Base-by-base conservation (phyloP, 306 rosid genomes). In the Cucurbita ficifolia region DNA sequence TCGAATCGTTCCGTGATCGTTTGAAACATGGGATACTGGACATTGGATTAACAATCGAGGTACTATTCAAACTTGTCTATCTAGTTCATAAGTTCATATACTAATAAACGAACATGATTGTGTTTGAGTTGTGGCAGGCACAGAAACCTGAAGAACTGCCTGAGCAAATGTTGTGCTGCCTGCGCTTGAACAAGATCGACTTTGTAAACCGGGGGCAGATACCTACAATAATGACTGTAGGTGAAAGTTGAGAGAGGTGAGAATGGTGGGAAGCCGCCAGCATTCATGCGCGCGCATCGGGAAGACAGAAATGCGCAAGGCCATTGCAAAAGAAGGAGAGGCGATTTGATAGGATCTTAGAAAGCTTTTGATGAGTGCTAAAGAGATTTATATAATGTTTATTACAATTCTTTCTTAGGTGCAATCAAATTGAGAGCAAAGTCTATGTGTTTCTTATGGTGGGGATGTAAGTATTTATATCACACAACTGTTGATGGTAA, bases 11-110 rank as follows among this genome's bases (percentile, higher is more conserved):
- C 63, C 79, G 87, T 57, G 97, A 87, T 70, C 92, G 92, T 40
- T 81, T 83, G 76, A 84, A 83, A 78, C 33, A 86, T 49, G 97
- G 87, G 73, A 83, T 87, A 55, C 82, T 93, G 67, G 86, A 90
- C 85, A 69, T 93, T 76, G 98, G 98, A 21, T 83, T 93, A 74
- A 93, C 98, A 55, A 90, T 90, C 75, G 97, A 93, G 94, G 98
- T 93, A 85, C 55, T 8, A 63, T 75, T 19, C 51, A 18, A 59
- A 63, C 58, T 63, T 16, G 6, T 50, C 16, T 11, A 46, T 46
- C 13, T 46, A 46, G 16, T 46, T 49, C 53, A 49, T 29, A 29
- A 29, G 33, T 29, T 29, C 33, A 29, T 29, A 29, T 29, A 5
- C 22, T 3, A 17, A 51, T 50, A 14, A 50, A n/a, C n/a, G n/a